phyloP scores from a whole-genome alignment of 345 rosid genomes.

The Cochlearia excelsa region DNA sequence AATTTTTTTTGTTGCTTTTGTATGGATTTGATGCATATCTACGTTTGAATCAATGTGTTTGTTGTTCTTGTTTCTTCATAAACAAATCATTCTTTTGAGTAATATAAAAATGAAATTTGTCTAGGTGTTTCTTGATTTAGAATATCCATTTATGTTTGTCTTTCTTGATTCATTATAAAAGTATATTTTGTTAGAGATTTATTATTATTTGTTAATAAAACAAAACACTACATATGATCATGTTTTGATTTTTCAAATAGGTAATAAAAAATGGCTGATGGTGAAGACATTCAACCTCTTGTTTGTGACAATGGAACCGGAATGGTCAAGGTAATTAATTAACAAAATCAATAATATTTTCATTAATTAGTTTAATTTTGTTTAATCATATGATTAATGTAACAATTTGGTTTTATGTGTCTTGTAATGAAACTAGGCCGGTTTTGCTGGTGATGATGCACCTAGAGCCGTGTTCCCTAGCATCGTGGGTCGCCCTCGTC shows the following conservation, averaged over 20 bases:
- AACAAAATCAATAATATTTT: too few species aligned
- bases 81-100: neutral
- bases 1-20: neutral
- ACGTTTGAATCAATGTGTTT: neutral
- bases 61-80: neutral
- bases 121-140: conserved; percentile 27
- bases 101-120: conserved; percentile 5
- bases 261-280: conserved; percentile 69
- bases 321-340: conserved; percentile 54
- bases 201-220: too few species aligned
- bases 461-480: conserved; percentile 81
- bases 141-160: conserved; percentile 17
- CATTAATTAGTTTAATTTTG: neutral
- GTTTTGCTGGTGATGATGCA: conserved; percentile 95
- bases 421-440: conserved; percentile 49
- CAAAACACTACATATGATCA: too few species aligned
- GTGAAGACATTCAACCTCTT: conserved; percentile 41
- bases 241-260: conserved; percentile 14
- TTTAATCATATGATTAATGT: conserved; percentile 20
- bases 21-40: neutral
- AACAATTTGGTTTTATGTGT: neutral
- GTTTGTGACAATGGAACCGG: conserved; percentile 13
- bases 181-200: too few species aligned
- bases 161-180: neutral
- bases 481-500: conserved; percentile 40